Evolutionary conservation across 2,329 filamentous ascomycete genomes (phyloP).

Genomic region (Ophiostoma sp.): DNA sequence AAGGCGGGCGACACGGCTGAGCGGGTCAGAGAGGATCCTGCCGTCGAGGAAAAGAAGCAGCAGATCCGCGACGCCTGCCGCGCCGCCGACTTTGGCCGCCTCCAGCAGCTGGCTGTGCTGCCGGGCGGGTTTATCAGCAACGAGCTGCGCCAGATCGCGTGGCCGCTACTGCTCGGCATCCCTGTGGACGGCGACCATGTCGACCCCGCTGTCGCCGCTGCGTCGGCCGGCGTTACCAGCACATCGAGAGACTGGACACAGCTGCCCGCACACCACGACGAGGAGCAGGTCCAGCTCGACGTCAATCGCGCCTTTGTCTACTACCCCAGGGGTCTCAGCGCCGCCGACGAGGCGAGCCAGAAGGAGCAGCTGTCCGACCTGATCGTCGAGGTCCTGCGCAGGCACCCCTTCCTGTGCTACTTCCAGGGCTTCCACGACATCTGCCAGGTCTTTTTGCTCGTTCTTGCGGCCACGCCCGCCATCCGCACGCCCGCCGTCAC

Average conservation of each 20-base stretch:
- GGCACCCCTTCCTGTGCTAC: constrained; percentile 79
- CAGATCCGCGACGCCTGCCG: constrained; percentile 57
- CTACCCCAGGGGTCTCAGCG: constrained; percentile 71
- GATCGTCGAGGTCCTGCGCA: constrained; percentile 74
- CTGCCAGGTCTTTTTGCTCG: constrained; percentile 87
- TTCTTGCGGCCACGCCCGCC: constrained; percentile 54
- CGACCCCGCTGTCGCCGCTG: constrained; percentile 20
- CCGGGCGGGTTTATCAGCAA: constrained; percentile 64
- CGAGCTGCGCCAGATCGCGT: constrained; percentile 64
- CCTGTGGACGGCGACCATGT: constrained; percentile 17
- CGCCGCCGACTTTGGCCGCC: constrained; percentile 48
- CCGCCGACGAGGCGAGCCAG: constrained; percentile 61
- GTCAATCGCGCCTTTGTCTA: constrained; percentile 96
- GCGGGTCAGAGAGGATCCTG: not conserved
- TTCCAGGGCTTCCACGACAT: constrained; percentile 99
- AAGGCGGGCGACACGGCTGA: not conserved
- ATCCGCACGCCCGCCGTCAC: constrained; percentile 60
- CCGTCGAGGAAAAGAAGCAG: constrained; percentile 34
- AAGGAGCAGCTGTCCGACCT: constrained; percentile 73
- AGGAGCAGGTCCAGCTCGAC: constrained; percentile 85
- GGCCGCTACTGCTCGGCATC: constrained; percentile 57
- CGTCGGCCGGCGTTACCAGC: constrained; percentile 24
- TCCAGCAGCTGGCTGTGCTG: constrained; percentile 56
- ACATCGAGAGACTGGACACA: constrained; percentile 45
- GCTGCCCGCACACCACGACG: constrained; percentile 75